Percentiles rank a stretch among this genome's conserved stretches.
Evolutionary conservation across 1,139 yeast genomes (phyloP).

Genomic region (Wickerhamomyces sp.): DNA sequence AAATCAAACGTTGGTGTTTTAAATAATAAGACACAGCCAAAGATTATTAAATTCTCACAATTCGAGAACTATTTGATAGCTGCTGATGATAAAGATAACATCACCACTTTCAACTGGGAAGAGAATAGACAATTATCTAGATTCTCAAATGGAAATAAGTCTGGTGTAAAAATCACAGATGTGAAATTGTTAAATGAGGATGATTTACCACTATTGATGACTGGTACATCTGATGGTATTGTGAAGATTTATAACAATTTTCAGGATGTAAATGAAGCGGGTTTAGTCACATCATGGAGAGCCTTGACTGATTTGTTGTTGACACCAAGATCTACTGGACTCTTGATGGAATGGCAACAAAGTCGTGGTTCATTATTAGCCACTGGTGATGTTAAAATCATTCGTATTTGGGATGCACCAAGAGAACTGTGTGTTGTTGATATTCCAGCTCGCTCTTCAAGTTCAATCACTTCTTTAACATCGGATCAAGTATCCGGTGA

Average conservation of each 20-base stretch:
- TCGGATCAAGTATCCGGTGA: constrained; percentile 98
- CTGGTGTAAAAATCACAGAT: constrained; percentile 85
- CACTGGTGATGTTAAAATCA: constrained; percentile 92
- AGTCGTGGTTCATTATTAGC: constrained; percentile 86
- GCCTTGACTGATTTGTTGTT: constrained; percentile 80
- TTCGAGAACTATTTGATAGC: constrained; percentile 82
- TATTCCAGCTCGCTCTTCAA: constrained; percentile 86
- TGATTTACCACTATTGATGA: constrained; percentile 74
- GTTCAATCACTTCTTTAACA: constrained; percentile 83
- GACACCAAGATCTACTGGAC: constrained; percentile 78
- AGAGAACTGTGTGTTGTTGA: constrained; percentile 82
- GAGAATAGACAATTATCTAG: constrained; percentile 49
- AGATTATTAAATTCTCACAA: constrained; percentile 74
- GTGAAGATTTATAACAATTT: constrained; percentile 80
- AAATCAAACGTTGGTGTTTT: constrained; percentile 53
- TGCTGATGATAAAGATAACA: constrained; percentile 78
- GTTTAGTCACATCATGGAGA: constrained; percentile 85
- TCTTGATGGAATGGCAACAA: constrained; percentile 95
- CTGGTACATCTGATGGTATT: constrained; percentile 93
- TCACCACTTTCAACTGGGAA: constrained; percentile 90
- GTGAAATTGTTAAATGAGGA: constrained; percentile 86
- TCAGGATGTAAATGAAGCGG: constrained; percentile 49
- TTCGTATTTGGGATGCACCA: constrained; percentile 95
- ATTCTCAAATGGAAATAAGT: constrained; percentile 81
- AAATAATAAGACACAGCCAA: constrained; percentile 78